These are phyloP conservation scores for Lepidium campestre DNA, from an alignment of 441 rosid species.

Conservation along the genomic window DNA sequence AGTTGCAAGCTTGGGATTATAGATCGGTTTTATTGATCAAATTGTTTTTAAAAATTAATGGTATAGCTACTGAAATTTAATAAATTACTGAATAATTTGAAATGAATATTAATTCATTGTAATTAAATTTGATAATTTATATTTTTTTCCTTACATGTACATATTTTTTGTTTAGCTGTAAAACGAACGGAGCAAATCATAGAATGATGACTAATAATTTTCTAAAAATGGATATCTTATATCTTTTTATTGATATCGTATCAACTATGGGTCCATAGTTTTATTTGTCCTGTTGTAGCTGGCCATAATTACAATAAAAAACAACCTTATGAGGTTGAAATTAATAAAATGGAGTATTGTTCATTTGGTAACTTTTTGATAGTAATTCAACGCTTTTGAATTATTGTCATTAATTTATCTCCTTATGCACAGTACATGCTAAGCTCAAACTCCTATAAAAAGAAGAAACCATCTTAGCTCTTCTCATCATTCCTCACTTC, in stretches of 20 bases:
- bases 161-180: too few relatives aligned
- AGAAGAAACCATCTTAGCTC: conserved; percentile 4
- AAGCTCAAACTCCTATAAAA: conserved; percentile 23
- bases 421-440: neutral
- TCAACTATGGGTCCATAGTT: neutral
- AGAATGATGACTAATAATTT: too few relatives aligned
- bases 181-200: too few relatives aligned
- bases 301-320: neutral
- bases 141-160: too few relatives aligned
- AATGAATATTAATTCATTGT: too few relatives aligned
- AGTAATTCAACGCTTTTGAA: neutral
- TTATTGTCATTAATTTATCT: neutral
- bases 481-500: conserved; percentile 20
- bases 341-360: neutral
- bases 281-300: neutral
- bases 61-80: too few relatives aligned
- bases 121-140: too few relatives aligned
- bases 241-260: neutral
- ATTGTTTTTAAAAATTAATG: too few relatives aligned
- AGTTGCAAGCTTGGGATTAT: too few relatives aligned
- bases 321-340: neutral
- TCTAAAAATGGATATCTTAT: neutral
- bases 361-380: neutral
- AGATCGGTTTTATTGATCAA: too few relatives aligned
- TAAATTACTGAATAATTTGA: too few relatives aligned